Percentiles rank a stretch among this genome's conserved stretches.
phyloP scores from a whole-genome alignment of 2,329 filamentous ascomycete genomes.

The Colletotrichum paranaense region DNA sequence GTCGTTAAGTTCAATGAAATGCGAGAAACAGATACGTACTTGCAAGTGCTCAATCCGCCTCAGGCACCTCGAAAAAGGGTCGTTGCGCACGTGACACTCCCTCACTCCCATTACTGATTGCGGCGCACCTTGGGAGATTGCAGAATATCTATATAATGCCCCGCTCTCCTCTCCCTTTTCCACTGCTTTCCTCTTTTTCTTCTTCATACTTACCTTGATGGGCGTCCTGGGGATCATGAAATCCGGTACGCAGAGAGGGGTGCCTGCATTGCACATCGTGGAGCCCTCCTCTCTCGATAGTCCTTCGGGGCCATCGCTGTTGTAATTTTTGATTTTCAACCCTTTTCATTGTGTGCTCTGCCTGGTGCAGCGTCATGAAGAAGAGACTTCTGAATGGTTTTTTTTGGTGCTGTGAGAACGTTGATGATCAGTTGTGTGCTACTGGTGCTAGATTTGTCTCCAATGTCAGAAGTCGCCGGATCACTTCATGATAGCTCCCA shows the following conservation, averaged over 20 bases:
- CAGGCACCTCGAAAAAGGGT: neutral
- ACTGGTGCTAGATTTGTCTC: too few relatives aligned
- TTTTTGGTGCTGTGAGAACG: too few relatives aligned
- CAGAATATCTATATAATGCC: conserved; percentile 5
- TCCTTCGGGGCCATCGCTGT: conserved; percentile 33
- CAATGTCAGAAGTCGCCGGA: too few relatives aligned
- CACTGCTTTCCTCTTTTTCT: neutral
- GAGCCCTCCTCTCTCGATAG: conserved; percentile 34
- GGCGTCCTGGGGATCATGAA: conserved; percentile 56
- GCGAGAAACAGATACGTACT: neutral
- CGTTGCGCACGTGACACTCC: neutral
- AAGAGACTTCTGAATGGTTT: neutral
- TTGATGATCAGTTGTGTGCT: too few relatives aligned
- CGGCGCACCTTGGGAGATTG: neutral
- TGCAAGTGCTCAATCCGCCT: neutral
- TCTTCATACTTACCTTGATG: conserved; percentile 63
- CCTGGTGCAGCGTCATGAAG: conserved; percentile 25
- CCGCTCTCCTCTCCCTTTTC: neutral
- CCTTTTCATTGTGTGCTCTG: conserved; percentile 33
- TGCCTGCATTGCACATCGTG: conserved; percentile 64
- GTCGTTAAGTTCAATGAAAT: too few relatives aligned
- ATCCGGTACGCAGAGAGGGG: conserved; percentile 51
- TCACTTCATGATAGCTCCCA: too few relatives aligned
- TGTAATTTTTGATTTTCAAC: conserved; percentile 32
- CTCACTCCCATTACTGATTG: neutral